Conservation (phyloP, 345 rosid species). For the Lagerstroemia speciosa region DNA sequence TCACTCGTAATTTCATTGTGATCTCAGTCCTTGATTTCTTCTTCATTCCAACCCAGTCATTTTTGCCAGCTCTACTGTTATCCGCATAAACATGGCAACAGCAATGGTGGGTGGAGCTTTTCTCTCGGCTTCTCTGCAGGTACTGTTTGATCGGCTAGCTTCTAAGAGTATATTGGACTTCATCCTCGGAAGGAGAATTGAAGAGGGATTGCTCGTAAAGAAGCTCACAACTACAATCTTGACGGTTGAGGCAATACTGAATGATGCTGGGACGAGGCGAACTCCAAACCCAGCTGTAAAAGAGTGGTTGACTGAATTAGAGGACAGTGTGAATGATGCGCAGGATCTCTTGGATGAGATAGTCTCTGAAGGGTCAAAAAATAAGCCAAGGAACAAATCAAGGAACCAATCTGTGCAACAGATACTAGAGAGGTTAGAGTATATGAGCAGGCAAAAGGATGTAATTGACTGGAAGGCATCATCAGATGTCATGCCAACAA, state of each 20-base stretch:
- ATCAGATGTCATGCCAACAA: background rate
- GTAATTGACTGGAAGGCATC: background rate
- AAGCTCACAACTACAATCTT: background rate
- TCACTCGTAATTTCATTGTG: background rate
- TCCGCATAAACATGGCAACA: background rate
- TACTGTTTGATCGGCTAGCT: background rate
- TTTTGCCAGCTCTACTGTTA: background rate
- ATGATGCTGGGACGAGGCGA: background rate
- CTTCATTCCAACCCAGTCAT: background rate
- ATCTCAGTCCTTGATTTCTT: background rate
- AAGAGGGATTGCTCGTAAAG: conserved; percentile 2
- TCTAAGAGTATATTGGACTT: background rate
- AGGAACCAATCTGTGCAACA: background rate
- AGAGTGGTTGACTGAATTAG: background rate
- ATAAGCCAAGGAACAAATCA: background rate
- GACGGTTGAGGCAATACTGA: background rate
- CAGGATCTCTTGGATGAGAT: background rate
- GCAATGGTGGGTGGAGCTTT: background rate
- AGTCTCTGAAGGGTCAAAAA: background rate
- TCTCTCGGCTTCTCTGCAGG: conserved; percentile 1
- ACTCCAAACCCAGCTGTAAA: background rate
- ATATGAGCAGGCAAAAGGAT: background rate
- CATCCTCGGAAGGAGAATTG: background rate
- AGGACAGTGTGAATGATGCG: background rate
- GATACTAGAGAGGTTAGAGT: background rate